Evolutionary conservation across 257 asterid species (phyloP).

Genomic region (Solanum phureja): DNA sequence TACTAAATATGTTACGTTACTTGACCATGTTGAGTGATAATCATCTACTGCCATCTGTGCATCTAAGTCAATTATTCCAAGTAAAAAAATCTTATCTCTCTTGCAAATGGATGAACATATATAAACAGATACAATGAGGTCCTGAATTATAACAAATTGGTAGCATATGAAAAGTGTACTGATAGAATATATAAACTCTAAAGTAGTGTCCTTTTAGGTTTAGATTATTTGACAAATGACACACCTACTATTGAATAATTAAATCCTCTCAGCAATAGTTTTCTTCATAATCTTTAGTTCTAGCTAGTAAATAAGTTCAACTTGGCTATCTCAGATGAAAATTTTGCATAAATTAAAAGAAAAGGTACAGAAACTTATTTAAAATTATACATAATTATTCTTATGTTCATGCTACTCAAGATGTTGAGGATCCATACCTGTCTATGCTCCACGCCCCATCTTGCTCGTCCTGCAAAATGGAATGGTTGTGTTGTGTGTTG

Average conservation of each 20-base stretch:
- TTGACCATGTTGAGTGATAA: not conserved
- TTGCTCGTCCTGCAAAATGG: not conserved
- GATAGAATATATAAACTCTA: no score
- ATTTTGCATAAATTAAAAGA: not conserved
- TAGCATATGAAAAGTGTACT: not conserved
- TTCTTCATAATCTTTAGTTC: not conserved
- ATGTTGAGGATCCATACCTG: not conserved
- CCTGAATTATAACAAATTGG: not conserved
- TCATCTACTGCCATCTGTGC: not conserved
- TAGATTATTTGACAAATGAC: not conserved
- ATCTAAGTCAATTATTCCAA: not conserved
- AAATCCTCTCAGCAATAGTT: not conserved
- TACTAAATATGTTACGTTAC: not conserved
- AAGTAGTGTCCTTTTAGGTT: not conserved
- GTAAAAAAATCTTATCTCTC: no score
- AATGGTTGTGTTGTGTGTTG: not conserved
- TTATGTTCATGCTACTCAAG: not conserved
- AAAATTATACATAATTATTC: not conserved
- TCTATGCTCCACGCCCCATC: not conserved
- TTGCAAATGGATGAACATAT: not conserved
- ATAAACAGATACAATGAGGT: not conserved
- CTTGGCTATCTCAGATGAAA: no score
- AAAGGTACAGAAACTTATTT: not conserved
- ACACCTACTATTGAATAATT: not conserved
- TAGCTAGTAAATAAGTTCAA: not conserved